Evolutionary conservation across 1,139 yeast genomes (phyloP).

Genomic region (Zygosaccharomyces pseudobailii): DNA sequence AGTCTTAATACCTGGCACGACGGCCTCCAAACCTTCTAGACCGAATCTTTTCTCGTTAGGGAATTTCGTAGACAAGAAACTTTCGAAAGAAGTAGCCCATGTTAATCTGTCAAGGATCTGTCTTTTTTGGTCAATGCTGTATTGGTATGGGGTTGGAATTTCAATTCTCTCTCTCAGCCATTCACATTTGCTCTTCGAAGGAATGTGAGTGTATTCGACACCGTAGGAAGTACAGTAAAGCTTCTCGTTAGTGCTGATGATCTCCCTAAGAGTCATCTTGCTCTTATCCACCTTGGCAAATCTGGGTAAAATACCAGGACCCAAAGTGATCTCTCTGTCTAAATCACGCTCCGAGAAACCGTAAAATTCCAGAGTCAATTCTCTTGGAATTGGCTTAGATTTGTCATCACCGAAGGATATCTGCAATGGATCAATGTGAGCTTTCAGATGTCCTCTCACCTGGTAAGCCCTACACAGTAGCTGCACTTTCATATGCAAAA

Average conservation of each 20-base stretch:
- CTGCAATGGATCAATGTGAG: slow-evolving; percentile 90
- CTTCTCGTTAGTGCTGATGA: slow-evolving; percentile 71
- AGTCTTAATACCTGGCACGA: slow-evolving; percentile 95
- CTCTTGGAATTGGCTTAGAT: slow-evolving; percentile 58
- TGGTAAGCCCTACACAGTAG: slow-evolving; percentile 96
- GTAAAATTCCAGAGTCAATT: slow-evolving; percentile 85
- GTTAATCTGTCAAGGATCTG: slow-evolving; percentile 93
- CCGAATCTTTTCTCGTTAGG: slow-evolving; percentile 99
- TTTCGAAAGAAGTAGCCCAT: slow-evolving; percentile 94
- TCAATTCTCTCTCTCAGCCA: slow-evolving; percentile 98
- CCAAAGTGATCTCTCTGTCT: slow-evolving; percentile 78
- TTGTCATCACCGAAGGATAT: slow-evolving; percentile 74
- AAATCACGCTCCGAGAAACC: slow-evolving; percentile 85
- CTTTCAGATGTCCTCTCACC: slow-evolving; percentile 96
- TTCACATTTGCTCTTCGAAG: slow-evolving; percentile 92
- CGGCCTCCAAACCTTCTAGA: slow-evolving; percentile 95
- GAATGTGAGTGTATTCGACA: slow-evolving; percentile 93
- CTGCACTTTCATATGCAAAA: slow-evolving; percentile 91
- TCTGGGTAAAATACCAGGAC: slow-evolving; percentile 96
- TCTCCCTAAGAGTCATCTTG: slow-evolving; percentile 67
- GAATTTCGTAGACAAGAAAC: slow-evolving; percentile 87
- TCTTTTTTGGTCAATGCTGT: slow-evolving; percentile 84
- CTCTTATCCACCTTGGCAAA: slow-evolving; percentile 68
- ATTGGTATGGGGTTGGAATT: slow-evolving; percentile 83
- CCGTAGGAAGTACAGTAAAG: slow-evolving; percentile 89